These are phyloP conservation scores for Rhodomyrtus psidioides DNA, from an alignment of 441 rosid genomes.

Conservation along the genomic window DNA sequence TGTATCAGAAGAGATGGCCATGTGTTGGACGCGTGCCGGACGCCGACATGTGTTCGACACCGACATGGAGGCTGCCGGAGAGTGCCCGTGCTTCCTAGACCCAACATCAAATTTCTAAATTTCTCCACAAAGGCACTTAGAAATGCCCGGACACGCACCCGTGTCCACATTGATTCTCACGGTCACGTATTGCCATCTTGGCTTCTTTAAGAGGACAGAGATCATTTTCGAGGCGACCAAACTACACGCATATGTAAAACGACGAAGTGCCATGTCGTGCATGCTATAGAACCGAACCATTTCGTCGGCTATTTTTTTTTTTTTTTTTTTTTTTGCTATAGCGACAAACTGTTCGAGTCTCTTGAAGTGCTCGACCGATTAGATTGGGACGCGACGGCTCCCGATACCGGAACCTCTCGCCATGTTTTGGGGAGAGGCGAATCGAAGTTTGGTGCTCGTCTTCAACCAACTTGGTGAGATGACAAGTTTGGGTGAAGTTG, in stretches of 20 bases:
- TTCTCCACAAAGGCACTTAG: too few species aligned
- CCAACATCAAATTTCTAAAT: neutral
- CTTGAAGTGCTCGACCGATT: too few species aligned
- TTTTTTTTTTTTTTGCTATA: neutral
- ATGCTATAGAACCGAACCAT: neutral
- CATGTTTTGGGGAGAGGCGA: neutral
- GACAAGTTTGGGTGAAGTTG: neutral
- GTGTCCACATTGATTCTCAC: too few species aligned
- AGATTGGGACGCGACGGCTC: neutral
- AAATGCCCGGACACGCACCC: too few species aligned
- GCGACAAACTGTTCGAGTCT: neutral
- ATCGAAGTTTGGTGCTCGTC: neutral
- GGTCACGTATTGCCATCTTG: too few species aligned
- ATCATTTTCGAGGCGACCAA: neutral
- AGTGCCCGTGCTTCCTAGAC: too few species aligned
- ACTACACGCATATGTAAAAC: neutral
- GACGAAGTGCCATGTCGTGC: neutral
- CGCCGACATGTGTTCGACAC: too few species aligned
- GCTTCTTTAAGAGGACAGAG: too few species aligned
- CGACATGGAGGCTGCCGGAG: too few species aligned
- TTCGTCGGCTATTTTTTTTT: too few species aligned
- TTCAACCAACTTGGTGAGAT: neutral
- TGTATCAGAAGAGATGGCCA: too few species aligned
- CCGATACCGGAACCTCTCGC: neutral
- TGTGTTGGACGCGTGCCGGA: too few species aligned